Conservation (phyloP, 1,139 yeast species). For the Hyphopichia khmerensis region DNA sequence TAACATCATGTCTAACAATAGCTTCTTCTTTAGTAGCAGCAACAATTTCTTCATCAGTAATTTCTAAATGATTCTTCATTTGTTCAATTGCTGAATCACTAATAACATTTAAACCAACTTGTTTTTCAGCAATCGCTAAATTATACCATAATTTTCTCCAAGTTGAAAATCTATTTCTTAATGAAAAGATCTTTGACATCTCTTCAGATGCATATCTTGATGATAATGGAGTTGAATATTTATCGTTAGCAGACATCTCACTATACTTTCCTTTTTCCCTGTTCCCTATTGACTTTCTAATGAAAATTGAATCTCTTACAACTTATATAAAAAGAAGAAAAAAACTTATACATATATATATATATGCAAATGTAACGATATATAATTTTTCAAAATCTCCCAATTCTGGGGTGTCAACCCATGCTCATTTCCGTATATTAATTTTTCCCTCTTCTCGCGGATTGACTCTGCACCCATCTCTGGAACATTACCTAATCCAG, state of each 20-base stretch:
- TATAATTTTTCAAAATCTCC: neutral
- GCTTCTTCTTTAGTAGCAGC: constrained; percentile 94
- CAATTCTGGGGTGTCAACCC: neutral
- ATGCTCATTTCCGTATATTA: neutral
- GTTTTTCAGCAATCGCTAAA: constrained; percentile 93
- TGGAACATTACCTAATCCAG: too few species aligned
- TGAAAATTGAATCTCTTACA: too few species aligned
- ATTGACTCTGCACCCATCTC: neutral
- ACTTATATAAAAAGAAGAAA: too few species aligned
- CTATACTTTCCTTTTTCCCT: too few species aligned
- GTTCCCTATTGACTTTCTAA: too few species aligned
- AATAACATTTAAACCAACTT: constrained; percentile 80
- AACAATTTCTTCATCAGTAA: constrained; percentile 90
- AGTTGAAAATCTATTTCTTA: constrained; percentile 91
- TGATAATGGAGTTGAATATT: constrained; percentile 88
- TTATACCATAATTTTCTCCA: constrained; percentile 98
- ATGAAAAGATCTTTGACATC: constrained; percentile 89
- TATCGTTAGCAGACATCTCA: constrained; percentile 50
- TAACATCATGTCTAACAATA: constrained; percentile 97
- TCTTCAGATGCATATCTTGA: constrained; percentile 97
- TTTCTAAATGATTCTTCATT: constrained; percentile 71
- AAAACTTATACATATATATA: too few species aligned
- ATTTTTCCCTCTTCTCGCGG: too few species aligned
- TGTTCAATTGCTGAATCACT: constrained; percentile 89
- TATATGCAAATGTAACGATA: neutral